phyloP scores from a whole-genome alignment of 768 basidiomycete species.

The Termitomyces titanicus region DNA sequence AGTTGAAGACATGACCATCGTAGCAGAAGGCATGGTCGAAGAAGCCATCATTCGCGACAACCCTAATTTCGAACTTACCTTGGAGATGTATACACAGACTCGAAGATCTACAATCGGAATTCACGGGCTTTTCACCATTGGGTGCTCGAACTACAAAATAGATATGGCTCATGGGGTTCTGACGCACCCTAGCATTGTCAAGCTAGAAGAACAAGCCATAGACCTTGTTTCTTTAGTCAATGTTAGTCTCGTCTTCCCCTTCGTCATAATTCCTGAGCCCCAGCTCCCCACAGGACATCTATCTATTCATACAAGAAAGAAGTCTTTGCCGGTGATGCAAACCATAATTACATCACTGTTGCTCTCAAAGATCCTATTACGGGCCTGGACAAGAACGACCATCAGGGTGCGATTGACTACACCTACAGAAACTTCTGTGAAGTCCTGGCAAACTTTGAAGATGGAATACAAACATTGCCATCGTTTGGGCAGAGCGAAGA shows the following conservation, averaged over 20 bases:
- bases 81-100: slow-evolving; percentile 6
- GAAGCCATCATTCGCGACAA: slow-evolving; percentile 7
- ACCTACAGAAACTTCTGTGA: slow-evolving; percentile 4
- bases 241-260: no score
- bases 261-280: no score
- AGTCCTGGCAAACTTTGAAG: not conserved
- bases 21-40: slow-evolving; percentile 4
- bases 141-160: not conserved
- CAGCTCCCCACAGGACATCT: no score
- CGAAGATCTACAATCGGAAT: slow-evolving; percentile 2
- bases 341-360: slow-evolving; percentile 7
- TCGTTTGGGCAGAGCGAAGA: no score
- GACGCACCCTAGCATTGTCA: not conserved
- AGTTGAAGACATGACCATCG: not conserved
- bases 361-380: slow-evolving; percentile 4
- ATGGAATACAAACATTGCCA: no score
- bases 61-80: not conserved
- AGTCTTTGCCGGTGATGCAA: slow-evolving; percentile 4
- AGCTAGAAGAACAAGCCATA: not conserved
- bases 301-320: not conserved
- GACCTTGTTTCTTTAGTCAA: not conserved
- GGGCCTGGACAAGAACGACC: not conserved
- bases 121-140: slow-evolving; percentile 3
- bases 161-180: slow-evolving; percentile 1
- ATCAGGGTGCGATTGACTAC: slow-evolving; percentile 6